Evolutionary conservation across 345 rosid genomes (phyloP).

Genomic region (Salix exigua): DNA sequence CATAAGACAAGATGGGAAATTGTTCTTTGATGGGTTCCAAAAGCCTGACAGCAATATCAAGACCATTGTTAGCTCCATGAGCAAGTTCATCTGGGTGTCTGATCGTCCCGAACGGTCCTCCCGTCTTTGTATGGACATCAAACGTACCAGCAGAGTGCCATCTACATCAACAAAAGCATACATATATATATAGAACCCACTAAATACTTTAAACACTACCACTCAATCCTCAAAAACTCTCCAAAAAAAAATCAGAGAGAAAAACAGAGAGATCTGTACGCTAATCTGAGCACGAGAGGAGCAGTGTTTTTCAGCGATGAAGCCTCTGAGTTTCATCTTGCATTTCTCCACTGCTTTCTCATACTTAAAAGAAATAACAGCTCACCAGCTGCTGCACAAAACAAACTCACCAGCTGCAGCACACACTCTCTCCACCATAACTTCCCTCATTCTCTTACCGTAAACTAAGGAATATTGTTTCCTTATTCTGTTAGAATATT

Average conservation of each 20-base stretch:
- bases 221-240: background rate
- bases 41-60: constrained; percentile 26
- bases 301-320: constrained; percentile 23
- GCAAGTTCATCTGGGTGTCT: constrained; percentile 16
- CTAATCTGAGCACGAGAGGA: constrained; percentile 22
- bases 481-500: no score
- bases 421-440: no score
- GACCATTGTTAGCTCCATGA: constrained; percentile 26
- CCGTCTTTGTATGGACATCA: constrained; percentile 18
- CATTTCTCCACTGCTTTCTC: constrained; percentile 20
- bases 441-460: no score
- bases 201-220: background rate
- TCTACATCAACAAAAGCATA: background rate
- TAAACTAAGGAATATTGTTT: no score
- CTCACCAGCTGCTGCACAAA: no score
- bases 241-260: background rate
- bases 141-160: constrained; percentile 28
- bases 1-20: constrained; percentile 23
- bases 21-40: constrained; percentile 21
- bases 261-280: background rate
- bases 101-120: constrained; percentile 29
- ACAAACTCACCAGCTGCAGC: no score
- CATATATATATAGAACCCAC: no score
- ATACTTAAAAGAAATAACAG: background rate
- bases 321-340: constrained; percentile 29